Conservation (phyloP, 805 yeast genomes). For the Saccharomyces paradoxus region DNA sequence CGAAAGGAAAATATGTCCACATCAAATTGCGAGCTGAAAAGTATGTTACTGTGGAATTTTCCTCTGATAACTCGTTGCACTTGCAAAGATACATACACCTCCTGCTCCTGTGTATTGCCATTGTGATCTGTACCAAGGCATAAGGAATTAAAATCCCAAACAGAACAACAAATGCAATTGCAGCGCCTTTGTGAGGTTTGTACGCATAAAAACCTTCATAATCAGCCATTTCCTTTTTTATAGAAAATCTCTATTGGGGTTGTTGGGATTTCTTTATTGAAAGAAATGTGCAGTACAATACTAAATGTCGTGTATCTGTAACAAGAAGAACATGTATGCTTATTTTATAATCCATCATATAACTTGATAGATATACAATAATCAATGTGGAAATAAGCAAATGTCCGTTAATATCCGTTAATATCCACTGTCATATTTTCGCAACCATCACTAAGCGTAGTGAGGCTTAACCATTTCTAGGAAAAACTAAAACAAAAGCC, state of each 20-base stretch:
- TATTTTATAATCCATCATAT: no score
- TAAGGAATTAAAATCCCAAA: not conserved
- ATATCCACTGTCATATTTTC: not conserved
- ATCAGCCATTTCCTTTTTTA: not conserved
- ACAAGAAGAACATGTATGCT: not conserved
- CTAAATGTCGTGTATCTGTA: not conserved
- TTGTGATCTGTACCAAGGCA: not conserved
- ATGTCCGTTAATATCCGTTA: not conserved
- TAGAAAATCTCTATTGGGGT: not conserved
- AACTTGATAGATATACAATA: no score
- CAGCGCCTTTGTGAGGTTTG: not conserved
- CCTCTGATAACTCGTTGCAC: not conserved
- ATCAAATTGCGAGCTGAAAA: not conserved
- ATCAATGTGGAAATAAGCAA: no score
- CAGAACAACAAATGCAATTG: not conserved
- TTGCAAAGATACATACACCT: not conserved
- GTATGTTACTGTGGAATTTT: not conserved
- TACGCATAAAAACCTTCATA: not conserved
- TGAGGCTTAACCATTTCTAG: not conserved
- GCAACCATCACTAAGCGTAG: no score
- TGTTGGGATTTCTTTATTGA: not conserved
- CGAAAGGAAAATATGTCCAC: not conserved
- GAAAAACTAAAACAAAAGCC: no score
- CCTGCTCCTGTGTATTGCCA: not conserved
- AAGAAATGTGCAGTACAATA: no score